Evolutionary conservation across 2,329 filamentous ascomycete genomes (phyloP).

Genomic region (Aaosphaeria pasadenensis): DNA sequence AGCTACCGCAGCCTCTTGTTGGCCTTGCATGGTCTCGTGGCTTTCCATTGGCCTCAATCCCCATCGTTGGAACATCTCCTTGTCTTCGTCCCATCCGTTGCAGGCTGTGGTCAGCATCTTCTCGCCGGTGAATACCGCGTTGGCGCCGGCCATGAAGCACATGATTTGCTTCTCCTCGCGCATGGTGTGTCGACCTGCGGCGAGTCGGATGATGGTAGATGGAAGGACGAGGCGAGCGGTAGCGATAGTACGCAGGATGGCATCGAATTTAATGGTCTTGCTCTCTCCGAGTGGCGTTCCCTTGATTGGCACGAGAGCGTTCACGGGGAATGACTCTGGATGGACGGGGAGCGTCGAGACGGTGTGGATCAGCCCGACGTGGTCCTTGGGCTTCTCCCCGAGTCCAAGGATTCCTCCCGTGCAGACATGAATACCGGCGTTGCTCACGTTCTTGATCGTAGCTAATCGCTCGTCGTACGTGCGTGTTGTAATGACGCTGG

Average conservation of each 20-base stretch:
- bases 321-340: conserved; percentile 88
- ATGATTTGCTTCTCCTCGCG: conserved; percentile 83
- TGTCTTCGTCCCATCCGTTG: conserved; percentile 87
- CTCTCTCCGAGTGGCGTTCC: conserved; percentile 79
- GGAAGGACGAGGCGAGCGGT: conserved; percentile 83
- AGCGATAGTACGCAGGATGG: conserved; percentile 77
- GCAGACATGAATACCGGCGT: conserved; percentile 87
- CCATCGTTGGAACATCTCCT: conserved; percentile 78
- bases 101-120: conserved; percentile 94
- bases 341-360: conserved; percentile 77
- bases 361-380: conserved; percentile 79
- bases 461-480: conserved; percentile 82
- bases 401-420: conserved; percentile 85
- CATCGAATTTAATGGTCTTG: conserved; percentile 71
- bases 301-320: conserved; percentile 85
- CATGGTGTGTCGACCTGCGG: conserved; percentile 80
- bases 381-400: conserved; percentile 75
- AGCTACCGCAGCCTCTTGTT: conserved; percentile 13
- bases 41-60: conserved; percentile 72
- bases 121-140: conserved; percentile 92
- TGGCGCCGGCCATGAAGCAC: conserved; percentile 88
- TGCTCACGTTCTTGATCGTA: conserved; percentile 75
- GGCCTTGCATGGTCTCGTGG: conserved; percentile 32
- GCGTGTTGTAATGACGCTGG: conserved; percentile 78
- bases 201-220: conserved; percentile 79